Base-by-base conservation (phyloP, 176 grass and related monocot species). In the Oryza meyeriana region DNA sequence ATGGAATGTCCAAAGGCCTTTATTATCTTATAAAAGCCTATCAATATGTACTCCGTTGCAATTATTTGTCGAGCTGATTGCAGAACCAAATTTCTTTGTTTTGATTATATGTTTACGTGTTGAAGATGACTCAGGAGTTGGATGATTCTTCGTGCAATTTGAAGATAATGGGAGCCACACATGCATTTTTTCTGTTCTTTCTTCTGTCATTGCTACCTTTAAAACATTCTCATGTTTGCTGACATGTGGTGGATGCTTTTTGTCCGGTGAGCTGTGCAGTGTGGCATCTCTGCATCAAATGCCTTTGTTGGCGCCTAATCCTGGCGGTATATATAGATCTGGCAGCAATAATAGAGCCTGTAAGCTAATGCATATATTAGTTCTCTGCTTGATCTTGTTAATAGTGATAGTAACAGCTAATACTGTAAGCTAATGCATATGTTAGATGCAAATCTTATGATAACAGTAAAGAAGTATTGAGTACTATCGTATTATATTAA, bases 181-280 rank as follows among this genome's bases (percentile, higher is more conserved):
- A 61, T 24, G 50, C 2, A 38, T 27, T 16, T 20, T 61, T 59
- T 61, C 25, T 29, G 5, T 22, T 71, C 57, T 61, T 13, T 59
- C 9, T 25, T 59, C 9, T 8, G 52, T 55, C 3, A 39, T 30
- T 72, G 67, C 34, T 72, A 27, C 68, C 27, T 39, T 72, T 82
- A 62, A 32, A 25, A 72, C 61, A 71, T 58, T 70, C 66, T 17
- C 45, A 80, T 14, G 78, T 20, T 4, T 35, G 65, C 78, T 29
- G 77, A 35, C 41, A 22, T 66, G 55, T 25, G n/a, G 12, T 48
- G 64, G 63, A 79, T 79, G 76, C 40, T 33, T 79, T 11, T 42
- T 79, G 76, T n/a, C 61, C 40, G 27, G 61, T 44, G 50, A 55
- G 50, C 12, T 45, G 42, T 45, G 12, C 42, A 45, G 42, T 6